phyloP scores from a whole-genome alignment of 148 eudicot species.

The Polygonum aviculare region DNA sequence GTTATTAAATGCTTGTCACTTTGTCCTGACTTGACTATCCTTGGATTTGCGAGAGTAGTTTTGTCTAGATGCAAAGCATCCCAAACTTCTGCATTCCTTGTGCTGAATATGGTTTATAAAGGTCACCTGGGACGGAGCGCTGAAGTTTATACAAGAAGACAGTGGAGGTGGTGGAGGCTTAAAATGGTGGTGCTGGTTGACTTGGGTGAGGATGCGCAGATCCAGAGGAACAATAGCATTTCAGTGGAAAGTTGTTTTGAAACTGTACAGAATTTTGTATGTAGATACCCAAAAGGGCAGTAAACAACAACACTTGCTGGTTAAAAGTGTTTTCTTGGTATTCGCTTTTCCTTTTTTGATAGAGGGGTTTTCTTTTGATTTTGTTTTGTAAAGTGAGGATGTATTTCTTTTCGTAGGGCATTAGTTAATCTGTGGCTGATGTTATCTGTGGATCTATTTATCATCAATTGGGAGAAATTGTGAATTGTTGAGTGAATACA shows the following conservation, averaged over 20 bases:
- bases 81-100: not conserved
- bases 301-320: not conserved
- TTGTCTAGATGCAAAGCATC: slow-evolving; percentile 1
- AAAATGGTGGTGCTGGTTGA: not conserved
- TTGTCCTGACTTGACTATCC: not conserved
- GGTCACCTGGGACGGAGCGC: not conserved
- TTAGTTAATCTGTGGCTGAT: not conserved
- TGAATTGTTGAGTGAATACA: not conserved
- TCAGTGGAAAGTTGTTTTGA: not conserved
- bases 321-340: not conserved
- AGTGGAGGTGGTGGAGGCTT: not conserved
- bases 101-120: not conserved
- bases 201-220: not conserved
- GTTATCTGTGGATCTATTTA: not conserved
- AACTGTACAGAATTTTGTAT: slow-evolving; percentile 10
- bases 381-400: not conserved
- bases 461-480: not conserved
- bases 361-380: not conserved
- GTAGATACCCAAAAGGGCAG: not conserved
- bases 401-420: not conserved
- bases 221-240: not conserved
- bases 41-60: not conserved
- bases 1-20: not conserved
- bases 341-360: not conserved
- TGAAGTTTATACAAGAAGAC: not conserved